Percentiles rank a stretch among this genome's conserved stretches.
These are phyloP conservation scores for Termitomyces sp. DNA, from an alignment of 768 basidiomycete genomes.

Conservation along the genomic window DNA sequence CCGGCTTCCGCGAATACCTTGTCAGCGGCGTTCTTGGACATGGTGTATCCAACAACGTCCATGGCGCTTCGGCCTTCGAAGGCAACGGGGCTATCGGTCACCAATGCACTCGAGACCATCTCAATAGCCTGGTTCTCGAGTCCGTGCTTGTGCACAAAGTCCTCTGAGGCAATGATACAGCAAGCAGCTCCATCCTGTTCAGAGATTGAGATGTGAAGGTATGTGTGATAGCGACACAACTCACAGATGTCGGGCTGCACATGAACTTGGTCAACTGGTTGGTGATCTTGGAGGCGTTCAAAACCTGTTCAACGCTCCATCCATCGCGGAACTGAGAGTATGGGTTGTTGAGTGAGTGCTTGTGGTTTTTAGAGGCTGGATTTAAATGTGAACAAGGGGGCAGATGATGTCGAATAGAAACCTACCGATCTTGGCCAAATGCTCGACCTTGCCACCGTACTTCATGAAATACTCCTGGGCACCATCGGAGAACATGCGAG, in stretches of 20 bases:
- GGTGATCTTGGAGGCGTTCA: constrained; percentile 64
- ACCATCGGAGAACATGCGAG: constrained; percentile 73
- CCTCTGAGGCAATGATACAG: constrained; percentile 75
- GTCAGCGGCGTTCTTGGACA: constrained; percentile 69
- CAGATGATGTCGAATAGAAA: neutral
- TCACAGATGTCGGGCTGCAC: constrained; percentile 82
- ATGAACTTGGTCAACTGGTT: constrained; percentile 78
- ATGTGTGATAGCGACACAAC: constrained; percentile 11
- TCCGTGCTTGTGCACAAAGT: constrained; percentile 65
- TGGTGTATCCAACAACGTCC: constrained; percentile 78
- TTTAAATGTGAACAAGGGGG: neutral
- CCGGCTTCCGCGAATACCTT: constrained; percentile 71
- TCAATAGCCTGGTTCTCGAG: constrained; percentile 89
- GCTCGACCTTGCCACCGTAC: constrained; percentile 62
- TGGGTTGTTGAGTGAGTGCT: constrained; percentile 77
- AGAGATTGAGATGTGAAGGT: neutral
- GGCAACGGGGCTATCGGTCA: constrained; percentile 62
- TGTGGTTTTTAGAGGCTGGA: constrained; percentile 79
- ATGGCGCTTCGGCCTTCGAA: constrained; percentile 71
- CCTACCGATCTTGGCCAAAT: constrained; percentile 76
- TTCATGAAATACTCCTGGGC: constrained; percentile 75
- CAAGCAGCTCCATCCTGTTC: constrained; percentile 70
- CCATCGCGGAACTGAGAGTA: constrained; percentile 84
- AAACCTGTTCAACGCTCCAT: constrained; percentile 69
- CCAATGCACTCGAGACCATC: constrained; percentile 61